Conservation (phyloP, 768 basidiomycete genomes). For the Leucogyrophana mollusca region DNA sequence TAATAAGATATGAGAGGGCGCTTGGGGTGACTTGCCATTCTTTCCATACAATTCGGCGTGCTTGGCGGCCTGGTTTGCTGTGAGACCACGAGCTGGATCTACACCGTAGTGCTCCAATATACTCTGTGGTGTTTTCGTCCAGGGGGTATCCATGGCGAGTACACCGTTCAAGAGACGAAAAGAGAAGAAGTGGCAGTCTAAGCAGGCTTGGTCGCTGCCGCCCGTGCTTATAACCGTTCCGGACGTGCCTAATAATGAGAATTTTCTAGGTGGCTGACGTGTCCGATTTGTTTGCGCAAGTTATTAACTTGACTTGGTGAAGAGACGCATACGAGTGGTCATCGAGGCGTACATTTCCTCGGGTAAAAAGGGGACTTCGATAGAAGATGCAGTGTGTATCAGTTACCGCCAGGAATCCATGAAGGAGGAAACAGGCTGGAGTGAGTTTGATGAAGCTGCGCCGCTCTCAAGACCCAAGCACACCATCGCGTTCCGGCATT, state of each 20-base stretch:
- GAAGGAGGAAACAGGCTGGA: too few relatives aligned
- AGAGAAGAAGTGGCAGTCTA: slow-evolving; percentile 1
- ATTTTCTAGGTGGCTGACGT: slow-evolving; percentile 11
- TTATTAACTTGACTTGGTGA: neutral
- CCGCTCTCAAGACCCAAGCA: too few relatives aligned
- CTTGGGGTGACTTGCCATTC: slow-evolving; percentile 57
- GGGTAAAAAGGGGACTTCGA: too few relatives aligned
- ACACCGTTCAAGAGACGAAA: slow-evolving; percentile 13
- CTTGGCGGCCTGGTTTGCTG: slow-evolving; percentile 61
- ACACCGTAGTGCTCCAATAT: slow-evolving; percentile 75
- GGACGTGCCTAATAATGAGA: neutral
- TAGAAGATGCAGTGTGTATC: too few relatives aligned
- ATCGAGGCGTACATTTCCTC: neutral
- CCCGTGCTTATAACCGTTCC: neutral
- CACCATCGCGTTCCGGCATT: too few relatives aligned
- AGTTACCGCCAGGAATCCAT: too few relatives aligned
- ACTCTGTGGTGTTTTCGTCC: slow-evolving; percentile 70
- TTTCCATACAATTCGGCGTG: slow-evolving; percentile 82
- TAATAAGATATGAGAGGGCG: neutral
- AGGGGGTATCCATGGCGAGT: slow-evolving; percentile 65
- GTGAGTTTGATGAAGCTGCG: too few relatives aligned
- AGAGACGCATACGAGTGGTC: neutral
- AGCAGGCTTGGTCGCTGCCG: neutral
- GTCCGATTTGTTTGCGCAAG: slow-evolving; percentile 13
- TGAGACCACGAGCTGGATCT: slow-evolving; percentile 60